These are phyloP conservation scores for Ophiocytium majus DNA, from an alignment of 352 stramenopile species.

Conservation along the genomic window DNA sequence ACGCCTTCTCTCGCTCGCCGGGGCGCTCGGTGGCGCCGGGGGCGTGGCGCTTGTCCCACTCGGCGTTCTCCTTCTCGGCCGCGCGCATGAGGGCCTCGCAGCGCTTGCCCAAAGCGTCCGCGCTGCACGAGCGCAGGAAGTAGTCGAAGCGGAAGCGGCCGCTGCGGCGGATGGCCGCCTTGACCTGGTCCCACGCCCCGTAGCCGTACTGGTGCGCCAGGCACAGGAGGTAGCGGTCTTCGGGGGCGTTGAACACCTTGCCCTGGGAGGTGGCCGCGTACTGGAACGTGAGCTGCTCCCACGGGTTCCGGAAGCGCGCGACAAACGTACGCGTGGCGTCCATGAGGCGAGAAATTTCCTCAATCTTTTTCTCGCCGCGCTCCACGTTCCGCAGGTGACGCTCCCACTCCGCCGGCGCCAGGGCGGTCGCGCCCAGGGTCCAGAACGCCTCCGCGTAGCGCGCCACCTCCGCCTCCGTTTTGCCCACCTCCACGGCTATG, in stretches of 20 bases:
- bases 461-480: slow-evolving; percentile 62
- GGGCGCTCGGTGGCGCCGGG: not conserved
- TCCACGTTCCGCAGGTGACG: slow-evolving; percentile 69
- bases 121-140: slow-evolving; percentile 58
- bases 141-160: slow-evolving; percentile 61
- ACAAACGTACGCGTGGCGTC: slow-evolving; percentile 57
- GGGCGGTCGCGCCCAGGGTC: slow-evolving; percentile 51
- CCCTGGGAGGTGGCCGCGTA: slow-evolving; percentile 40
- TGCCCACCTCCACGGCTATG: slow-evolving; percentile 71
- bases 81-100: slow-evolving; percentile 60
- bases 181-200: slow-evolving; percentile 57
- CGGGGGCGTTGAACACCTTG: slow-evolving; percentile 53
- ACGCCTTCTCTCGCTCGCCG: slow-evolving; percentile 26
- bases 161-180: slow-evolving; percentile 52
- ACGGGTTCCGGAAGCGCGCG: slow-evolving; percentile 57
- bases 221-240: slow-evolving; percentile 57
- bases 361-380: slow-evolving; percentile 70
- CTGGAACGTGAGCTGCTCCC: slow-evolving; percentile 60
- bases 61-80: slow-evolving; percentile 60
- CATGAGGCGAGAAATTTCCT: slow-evolving; percentile 65
- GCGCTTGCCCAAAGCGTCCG: slow-evolving; percentile 57
- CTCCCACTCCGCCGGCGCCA: slow-evolving; percentile 62
- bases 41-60: slow-evolving; percentile 54
- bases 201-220: slow-evolving; percentile 58
- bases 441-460: slow-evolving; percentile 72